Percentiles rank a stretch among this genome's conserved stretches.
phyloP scores from a whole-genome alignment of 2,329 filamentous ascomycete species.

The Diaporthe capsici region DNA sequence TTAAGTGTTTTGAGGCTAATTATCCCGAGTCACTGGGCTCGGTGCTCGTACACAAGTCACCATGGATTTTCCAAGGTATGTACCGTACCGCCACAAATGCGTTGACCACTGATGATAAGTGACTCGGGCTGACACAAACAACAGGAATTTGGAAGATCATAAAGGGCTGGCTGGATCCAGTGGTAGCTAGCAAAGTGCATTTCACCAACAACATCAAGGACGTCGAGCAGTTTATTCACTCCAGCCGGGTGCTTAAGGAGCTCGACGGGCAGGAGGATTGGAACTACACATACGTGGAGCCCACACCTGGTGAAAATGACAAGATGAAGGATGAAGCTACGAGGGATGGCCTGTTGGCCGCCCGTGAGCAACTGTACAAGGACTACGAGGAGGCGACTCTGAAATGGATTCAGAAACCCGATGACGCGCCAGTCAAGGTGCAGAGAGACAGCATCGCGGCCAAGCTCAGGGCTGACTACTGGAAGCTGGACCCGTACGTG shows the following conservation, averaged over 20 bases:
- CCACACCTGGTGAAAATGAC: conserved; percentile 81
- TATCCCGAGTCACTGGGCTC: conserved; percentile 94
- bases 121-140: conserved; percentile 36
- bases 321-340: conserved; percentile 76
- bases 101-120: neutral
- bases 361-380: conserved; percentile 75
- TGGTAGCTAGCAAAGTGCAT: conserved; percentile 93
- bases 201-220: conserved; percentile 89
- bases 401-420: conserved; percentile 76
- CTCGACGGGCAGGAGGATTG: conserved; percentile 90
- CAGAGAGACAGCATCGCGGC: conserved; percentile 74
- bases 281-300: conserved; percentile 86
- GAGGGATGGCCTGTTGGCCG: conserved; percentile 73
- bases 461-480: conserved; percentile 82
- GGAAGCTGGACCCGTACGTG: conserved; percentile 89
- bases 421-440: conserved; percentile 63
- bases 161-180: conserved; percentile 94
- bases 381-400: conserved; percentile 82
- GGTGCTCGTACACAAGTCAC: conserved; percentile 94
- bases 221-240: conserved; percentile 81
- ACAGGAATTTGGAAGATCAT: conserved; percentile 96
- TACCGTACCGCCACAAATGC: conserved; percentile 40
- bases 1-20: conserved; percentile 99
- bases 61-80: conserved; percentile 94
- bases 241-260: conserved; percentile 81